Evolutionary conservation across 2,329 filamentous ascomycete genomes (phyloP).

Genomic region (Aspergillaceae sp.): DNA sequence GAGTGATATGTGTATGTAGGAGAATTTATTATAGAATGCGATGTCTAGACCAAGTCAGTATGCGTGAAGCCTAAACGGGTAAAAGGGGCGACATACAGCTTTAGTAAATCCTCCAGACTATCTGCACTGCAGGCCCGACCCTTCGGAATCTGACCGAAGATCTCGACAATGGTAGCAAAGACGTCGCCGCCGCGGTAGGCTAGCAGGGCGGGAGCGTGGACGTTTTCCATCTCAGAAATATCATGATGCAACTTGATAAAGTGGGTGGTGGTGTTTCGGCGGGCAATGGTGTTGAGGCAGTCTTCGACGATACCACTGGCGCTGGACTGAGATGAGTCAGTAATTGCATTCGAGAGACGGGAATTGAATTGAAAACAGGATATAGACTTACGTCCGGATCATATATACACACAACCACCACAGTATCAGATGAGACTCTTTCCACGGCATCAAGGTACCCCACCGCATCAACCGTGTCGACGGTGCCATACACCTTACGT

Average conservation of each 20-base stretch:
- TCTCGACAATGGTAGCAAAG: constrained; percentile 78
- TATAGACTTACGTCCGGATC: constrained; percentile 63
- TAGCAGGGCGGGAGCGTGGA: constrained; percentile 76
- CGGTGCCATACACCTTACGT: constrained; percentile 64
- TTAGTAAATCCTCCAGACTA: constrained; percentile 50
- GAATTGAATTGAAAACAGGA: not conserved
- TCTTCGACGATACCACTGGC: constrained; percentile 72
- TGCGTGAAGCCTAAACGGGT: no score
- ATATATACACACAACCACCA: constrained; percentile 89
- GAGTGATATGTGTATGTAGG: no score
- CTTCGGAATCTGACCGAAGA: constrained; percentile 74
- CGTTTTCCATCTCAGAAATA: constrained; percentile 88
- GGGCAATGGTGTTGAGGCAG: constrained; percentile 66
- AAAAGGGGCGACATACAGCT: constrained; percentile 37
- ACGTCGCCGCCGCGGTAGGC: constrained; percentile 86
- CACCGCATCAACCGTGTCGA: constrained; percentile 77
- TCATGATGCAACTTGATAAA: constrained; percentile 88
- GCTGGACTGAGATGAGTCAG: constrained; percentile 51
- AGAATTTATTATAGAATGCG: no score
- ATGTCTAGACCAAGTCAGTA: no score
- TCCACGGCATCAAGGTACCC: constrained; percentile 97
- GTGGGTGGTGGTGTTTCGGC: constrained; percentile 60
- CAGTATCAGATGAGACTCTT: constrained; percentile 69
- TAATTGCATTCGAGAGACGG: not conserved
- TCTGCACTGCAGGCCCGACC: constrained; percentile 42